Evolutionary conservation across 1,284 basidiomycete species (phyloP).

Genomic region (Ustilago trichophora): DNA sequence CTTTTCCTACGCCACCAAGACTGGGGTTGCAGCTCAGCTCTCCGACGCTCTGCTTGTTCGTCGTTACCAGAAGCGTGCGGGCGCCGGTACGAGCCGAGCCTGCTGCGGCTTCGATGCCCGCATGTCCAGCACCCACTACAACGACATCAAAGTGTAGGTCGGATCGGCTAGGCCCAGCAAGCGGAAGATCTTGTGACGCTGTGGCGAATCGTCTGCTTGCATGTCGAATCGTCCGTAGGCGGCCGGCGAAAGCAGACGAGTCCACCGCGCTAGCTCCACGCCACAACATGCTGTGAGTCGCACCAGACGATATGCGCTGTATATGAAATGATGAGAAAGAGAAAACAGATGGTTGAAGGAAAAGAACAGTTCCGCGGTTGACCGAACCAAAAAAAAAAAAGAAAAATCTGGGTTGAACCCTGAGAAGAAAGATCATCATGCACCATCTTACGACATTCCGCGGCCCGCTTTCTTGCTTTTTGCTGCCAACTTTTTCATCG

Average conservation of each 20-base stretch:
- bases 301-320: no score
- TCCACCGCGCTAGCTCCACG: background rate
- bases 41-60: constrained; percentile 80
- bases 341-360: no score
- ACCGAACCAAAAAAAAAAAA: no score
- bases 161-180: constrained; percentile 12
- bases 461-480: background rate
- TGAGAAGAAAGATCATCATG: background rate
- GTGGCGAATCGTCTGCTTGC: constrained; percentile 13
- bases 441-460: background rate
- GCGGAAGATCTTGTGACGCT: constrained; percentile 1
- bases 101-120: constrained; percentile 87
- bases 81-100: constrained; percentile 84
- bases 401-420: background rate
- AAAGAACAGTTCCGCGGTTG: no score
- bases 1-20: constrained; percentile 78
- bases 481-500: no score
- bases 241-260: background rate
- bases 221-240: background rate
- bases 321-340: no score
- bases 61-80: constrained; percentile 80
- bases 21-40: constrained; percentile 87
- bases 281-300: background rate
- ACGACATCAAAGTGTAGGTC: constrained; percentile 72
- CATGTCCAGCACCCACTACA: constrained; percentile 89